phyloP scores from a whole-genome alignment of 306 rosid species.

The Prunus persica region DNA sequence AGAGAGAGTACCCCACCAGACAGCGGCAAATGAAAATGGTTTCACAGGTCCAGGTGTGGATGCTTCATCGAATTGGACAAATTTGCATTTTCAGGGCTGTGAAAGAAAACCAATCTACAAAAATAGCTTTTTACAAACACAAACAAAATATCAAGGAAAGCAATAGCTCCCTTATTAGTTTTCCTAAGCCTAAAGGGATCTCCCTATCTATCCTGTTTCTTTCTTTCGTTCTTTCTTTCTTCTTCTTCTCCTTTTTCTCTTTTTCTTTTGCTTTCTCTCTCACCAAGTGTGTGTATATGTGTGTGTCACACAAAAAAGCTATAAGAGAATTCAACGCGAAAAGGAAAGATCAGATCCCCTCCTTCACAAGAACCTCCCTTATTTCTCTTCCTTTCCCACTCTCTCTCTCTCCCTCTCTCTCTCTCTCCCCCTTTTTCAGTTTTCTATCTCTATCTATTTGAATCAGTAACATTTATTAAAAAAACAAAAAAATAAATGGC shows the following conservation, averaged over 20 bases:
- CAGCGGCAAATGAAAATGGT: slow-evolving; percentile 36
- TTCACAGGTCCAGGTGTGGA: slow-evolving; percentile 36
- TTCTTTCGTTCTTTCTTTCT: neutral
- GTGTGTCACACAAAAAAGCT: slow-evolving; percentile 26
- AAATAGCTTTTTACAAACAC: slow-evolving; percentile 43
- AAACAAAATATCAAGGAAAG: slow-evolving; percentile 27
- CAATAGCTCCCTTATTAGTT: slow-evolving; percentile 23
- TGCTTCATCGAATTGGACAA: slow-evolving; percentile 55
- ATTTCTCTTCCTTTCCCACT: neutral
- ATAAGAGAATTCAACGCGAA: slow-evolving; percentile 63
- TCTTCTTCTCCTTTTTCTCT: neutral
- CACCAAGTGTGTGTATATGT: slow-evolving; percentile 2
- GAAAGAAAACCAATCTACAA: slow-evolving; percentile 27
- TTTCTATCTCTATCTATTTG: slow-evolving; percentile 22
- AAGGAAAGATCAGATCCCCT: slow-evolving; percentile 56
- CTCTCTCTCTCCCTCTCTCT: neutral
- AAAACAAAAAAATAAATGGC: neutral
- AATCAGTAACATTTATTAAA: slow-evolving; percentile 5
- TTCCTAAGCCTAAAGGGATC: slow-evolving; percentile 24
- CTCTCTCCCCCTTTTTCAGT: neutral
- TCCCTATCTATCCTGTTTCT: neutral
- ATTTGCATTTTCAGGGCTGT: slow-evolving; percentile 40
- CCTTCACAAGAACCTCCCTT: slow-evolving; percentile 41
- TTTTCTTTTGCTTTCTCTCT: slow-evolving; percentile 7
- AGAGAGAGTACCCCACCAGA: neutral